Percentiles rank a stretch among this genome's conserved stretches.
Evolutionary conservation across 805 yeast genomes (phyloP).

Genomic region (Pichia rugopelliculosa): DNA sequence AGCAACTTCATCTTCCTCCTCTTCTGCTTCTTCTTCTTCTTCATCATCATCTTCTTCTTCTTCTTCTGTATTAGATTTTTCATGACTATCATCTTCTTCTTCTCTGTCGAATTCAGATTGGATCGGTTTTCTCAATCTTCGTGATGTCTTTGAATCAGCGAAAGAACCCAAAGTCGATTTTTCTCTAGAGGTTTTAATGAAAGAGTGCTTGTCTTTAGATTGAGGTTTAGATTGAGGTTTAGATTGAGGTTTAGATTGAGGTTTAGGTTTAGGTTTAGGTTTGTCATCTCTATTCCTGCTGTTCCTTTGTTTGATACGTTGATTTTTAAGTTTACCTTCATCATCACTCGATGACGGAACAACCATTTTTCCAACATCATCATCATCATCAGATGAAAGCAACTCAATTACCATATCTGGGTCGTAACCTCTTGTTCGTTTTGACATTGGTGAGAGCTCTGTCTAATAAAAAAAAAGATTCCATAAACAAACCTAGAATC

Average conservation of each 20-base stretch:
- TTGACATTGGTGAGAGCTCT: neutral
- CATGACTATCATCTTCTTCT: neutral
- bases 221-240: neutral
- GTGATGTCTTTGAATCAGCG: neutral
- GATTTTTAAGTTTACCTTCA: neutral
- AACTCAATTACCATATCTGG: constrained; percentile 5
- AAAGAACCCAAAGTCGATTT: neutral
- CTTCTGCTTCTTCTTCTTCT: neutral
- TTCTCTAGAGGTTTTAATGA: neutral
- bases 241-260: no score
- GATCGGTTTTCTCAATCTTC: no score
- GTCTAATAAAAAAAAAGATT: no score
- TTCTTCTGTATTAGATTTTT: no score
- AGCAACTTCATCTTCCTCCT: no score
- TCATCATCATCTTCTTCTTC: neutral
- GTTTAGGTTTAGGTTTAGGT: neutral
- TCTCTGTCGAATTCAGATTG: neutral
- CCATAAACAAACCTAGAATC: neutral
- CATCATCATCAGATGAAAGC: constrained; percentile 3
- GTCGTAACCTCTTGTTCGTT: neutral
- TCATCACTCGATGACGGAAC: neutral
- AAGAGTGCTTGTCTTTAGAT: neutral
- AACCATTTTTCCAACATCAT: neutral
- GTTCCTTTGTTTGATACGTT: neutral
- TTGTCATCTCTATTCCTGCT: neutral